Evolutionary conservation across 2,329 filamentous ascomycete genomes (phyloP), one percentile per base, ranked within the genome.

Genomic region (Ophiostoma quercus): DNA sequence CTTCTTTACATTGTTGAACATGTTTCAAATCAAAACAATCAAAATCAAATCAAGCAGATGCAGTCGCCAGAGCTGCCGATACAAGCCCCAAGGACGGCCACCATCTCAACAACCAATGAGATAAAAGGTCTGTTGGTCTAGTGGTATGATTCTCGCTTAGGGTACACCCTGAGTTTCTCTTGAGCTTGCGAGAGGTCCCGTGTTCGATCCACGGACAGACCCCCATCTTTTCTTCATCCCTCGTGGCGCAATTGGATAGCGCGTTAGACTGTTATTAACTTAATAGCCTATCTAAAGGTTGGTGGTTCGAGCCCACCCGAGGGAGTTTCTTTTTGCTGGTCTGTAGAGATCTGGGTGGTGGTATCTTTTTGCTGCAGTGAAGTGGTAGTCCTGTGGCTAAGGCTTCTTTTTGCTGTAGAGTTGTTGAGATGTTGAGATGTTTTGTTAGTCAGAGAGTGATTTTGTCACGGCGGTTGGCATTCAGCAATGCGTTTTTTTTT

Each of bases 91-190:
- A 14, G n/a, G 5, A 7, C 4, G 16, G 19, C 1, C 34, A 16
- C 19, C 9, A 22, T 22, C 32, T 7, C 62, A 41, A 65, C 34
- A 65, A 65, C 62, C 62, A 65, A 65, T 65, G 32, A 63, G 60
- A 63, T 63, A 34, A 34, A 65, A 39, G 65, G 65, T 41, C 70
- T 71, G 71, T 66, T 82, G 75, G 1, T 87, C 84, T 85, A 85
- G 84, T 83, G 84, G 84, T 86, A 87, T 86, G 84, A 86, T 87
- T 86, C 84, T 85, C 84, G 84, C 85, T 86, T 86, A 87, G 85
- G 84, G 84, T 79, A 37, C 67, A 68, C 67, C 67, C 67, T 68
- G 65, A 66, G 65, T 66, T 66, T 47, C 62, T 41, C 62, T 65
- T 39, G 62, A 65, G 62, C 62, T 65, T 65, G 62, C 62, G 62